Evolutionary conservation across 345 rosid genomes (phyloP), one percentile per base, ranked within the genome.

Genomic region (Noccaea caerulescens): DNA sequence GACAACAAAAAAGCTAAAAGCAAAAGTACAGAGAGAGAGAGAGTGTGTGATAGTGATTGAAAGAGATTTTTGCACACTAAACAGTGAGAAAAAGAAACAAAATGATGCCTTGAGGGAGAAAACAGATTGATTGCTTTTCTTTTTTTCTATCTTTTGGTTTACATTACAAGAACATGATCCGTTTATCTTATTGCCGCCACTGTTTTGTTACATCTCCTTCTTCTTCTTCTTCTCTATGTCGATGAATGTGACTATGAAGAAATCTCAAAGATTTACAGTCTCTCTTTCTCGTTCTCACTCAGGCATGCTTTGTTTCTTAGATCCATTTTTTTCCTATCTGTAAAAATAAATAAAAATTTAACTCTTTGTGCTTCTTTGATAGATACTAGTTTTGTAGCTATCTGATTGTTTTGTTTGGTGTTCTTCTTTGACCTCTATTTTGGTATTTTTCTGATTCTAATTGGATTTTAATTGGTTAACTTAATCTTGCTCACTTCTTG

Each of bases 61-160:
- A 5, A 62, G 58, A 59, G 75, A 53, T 62, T 52, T 72, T 64
- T 64, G 71, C 65, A 65, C 71, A 73, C 77, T 49, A 10, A 61
- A 61, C 37, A 61, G 53, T 44, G 53, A 60, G 63, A 50, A 61
- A 68, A 62, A 54, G 65, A 69, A 76, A 69, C 79, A 76, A 69
- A 76, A 76, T 76, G 79, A 76, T 76, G 79, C 75, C 79, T 63
- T 76, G 79, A 76, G 60, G 75, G 50, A 56, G 75, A 76, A 76
- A 76, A 69, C 71, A 14, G 11, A 76, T 69, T 63, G 67, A 76
- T 76, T 69, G 62, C 79, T 63, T 69, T 34, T 70, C 32, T 32
- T n/a, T 41, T 53, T 18, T n/a, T 12, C 18, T 14, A 32, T 45
- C 73, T 68, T 75, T 75, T 68, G 69, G 69, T 75, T 76, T 47